Base-by-base conservation (phyloP, 2,329 filamentous ascomycete genomes). In the Trematosphaeria pertusa region DNA sequence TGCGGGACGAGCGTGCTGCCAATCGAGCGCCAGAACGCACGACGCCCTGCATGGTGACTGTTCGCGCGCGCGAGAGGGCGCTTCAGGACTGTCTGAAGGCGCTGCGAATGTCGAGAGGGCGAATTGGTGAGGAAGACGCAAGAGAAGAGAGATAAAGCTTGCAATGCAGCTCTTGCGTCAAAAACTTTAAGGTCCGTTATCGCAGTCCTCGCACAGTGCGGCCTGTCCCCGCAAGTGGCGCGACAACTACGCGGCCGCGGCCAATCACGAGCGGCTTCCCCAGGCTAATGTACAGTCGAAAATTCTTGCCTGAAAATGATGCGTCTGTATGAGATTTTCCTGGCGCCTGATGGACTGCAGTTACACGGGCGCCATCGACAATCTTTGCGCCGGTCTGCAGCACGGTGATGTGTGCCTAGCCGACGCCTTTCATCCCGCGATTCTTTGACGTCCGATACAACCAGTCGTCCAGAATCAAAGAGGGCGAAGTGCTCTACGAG, bases 21-120 rank as follows among this genome's bases (percentile, higher is more conserved):
- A 65, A 56, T 55, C 67, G 67, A 62, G 62, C 65, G 60, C 64
- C 64, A 49, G 62, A 61, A 59, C 69, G 67, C 60, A 66, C 67
- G 54, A 70, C 62, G 64, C 61, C 65, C 62, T 72, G 69, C 69
- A 72, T 72, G 52, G 54, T 64, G 61, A 52, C 40, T 52, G 49
- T 61, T n/a, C 52, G 61, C 53, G 61, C 59, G 55, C 54, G 50
- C 45, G 50, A 50, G 44, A 22, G n/a, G 56, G 55, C 57, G 51
- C 56, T 63, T 48, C 46, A 41, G 43, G 39, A 46, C 50, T 56
- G 52, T 51, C 51, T 53, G 52, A 46, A 47, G 40, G 50, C 43
- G 36, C 42, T 37, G 50, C 43, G 45, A 49, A 35, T 46, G 58
- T 43, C 39, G 52, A 40, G 50, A 43, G 46, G 45, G 47, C n/a